Evolutionary conservation across 805 yeast species (phyloP).

Genomic region (Teunomyces tritomae): DNA sequence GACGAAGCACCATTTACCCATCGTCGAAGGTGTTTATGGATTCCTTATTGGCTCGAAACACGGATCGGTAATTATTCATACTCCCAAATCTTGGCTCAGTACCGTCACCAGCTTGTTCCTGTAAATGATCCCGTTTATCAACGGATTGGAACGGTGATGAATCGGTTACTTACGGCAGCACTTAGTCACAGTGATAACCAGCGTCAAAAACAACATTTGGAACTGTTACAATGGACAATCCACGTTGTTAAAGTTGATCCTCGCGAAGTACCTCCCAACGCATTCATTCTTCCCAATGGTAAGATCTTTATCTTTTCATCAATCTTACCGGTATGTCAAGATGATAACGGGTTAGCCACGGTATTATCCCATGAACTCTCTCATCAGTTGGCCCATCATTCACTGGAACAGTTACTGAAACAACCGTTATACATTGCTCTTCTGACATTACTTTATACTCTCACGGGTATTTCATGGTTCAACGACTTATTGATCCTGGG

Average conservation of each 20-base stretch:
- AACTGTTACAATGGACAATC: constrained; percentile 65
- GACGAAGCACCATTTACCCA: constrained; percentile 82
- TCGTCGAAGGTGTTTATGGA: constrained; percentile 67
- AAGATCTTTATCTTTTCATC: constrained; percentile 86
- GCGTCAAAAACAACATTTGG: constrained; percentile 34
- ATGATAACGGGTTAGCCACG: constrained; percentile 93
- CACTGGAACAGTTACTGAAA: constrained; percentile 76
- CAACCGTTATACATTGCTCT: constrained; percentile 67
- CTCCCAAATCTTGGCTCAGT: constrained; percentile 55
- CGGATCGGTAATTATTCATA: constrained; percentile 65
- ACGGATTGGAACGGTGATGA: constrained; percentile 61
- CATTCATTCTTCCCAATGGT: constrained; percentile 94
- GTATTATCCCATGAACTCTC: constrained; percentile 92
- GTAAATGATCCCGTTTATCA: constrained; percentile 55
- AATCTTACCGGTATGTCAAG: constrained; percentile 71
- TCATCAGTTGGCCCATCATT: constrained; percentile 90
- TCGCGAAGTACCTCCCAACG: constrained; percentile 82
- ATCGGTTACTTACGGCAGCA: constrained; percentile 59
- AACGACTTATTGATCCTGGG: constrained; percentile 54
- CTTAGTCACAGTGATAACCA: constrained; percentile 24
- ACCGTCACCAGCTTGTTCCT: constrained; percentile 55
- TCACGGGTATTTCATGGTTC: constrained; percentile 58
- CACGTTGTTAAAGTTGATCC: constrained; percentile 65
- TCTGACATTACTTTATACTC: constrained; percentile 51
- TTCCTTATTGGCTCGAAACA: constrained; percentile 62